Conservation (phyloP, 257 asterid genomes). For the Fraxinus cuspidata region DNA sequence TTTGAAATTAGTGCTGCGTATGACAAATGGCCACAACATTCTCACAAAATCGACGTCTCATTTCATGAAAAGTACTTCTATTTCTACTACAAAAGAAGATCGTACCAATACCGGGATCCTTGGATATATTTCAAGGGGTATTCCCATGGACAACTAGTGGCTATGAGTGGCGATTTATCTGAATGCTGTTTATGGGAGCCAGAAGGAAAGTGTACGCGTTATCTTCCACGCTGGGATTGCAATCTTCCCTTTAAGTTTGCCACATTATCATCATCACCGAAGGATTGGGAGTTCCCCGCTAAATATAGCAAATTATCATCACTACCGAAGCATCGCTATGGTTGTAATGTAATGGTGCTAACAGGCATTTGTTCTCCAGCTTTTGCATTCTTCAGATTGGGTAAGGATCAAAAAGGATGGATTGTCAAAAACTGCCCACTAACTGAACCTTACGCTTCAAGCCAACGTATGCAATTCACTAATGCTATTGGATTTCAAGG, state of each 20-base stretch:
- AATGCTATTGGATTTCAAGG: conserved; percentile 27
- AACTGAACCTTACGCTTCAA: conserved; percentile 30
- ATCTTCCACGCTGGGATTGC: conserved; percentile 26
- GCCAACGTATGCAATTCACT: conserved; percentile 30
- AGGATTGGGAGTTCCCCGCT: conserved; percentile 18
- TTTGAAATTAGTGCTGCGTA: conserved; percentile 1
- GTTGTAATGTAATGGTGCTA: background rate
- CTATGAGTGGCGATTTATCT: background rate
- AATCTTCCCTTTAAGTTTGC: conserved; percentile 29
- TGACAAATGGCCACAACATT: background rate
- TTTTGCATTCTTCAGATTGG: conserved; percentile 8
- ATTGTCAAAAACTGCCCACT: conserved; percentile 23
- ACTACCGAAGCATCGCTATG: background rate
- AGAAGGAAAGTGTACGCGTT: background rate
- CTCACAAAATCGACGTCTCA: conserved; percentile 17
- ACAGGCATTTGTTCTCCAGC: conserved; percentile 27
- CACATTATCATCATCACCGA: conserved; percentile 16
- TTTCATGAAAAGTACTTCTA: background rate
- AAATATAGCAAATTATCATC: conserved; percentile 23
- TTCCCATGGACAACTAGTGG: conserved; percentile 18
- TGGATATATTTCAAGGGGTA: conserved; percentile 14
- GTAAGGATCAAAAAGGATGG: background rate
- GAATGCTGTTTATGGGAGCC: conserved; percentile 16
- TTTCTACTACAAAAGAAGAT: background rate
- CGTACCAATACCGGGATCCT: background rate